phyloP scores from a whole-genome alignment of 2,329 filamentous ascomycete species.

The Sporothrix humicola region DNA sequence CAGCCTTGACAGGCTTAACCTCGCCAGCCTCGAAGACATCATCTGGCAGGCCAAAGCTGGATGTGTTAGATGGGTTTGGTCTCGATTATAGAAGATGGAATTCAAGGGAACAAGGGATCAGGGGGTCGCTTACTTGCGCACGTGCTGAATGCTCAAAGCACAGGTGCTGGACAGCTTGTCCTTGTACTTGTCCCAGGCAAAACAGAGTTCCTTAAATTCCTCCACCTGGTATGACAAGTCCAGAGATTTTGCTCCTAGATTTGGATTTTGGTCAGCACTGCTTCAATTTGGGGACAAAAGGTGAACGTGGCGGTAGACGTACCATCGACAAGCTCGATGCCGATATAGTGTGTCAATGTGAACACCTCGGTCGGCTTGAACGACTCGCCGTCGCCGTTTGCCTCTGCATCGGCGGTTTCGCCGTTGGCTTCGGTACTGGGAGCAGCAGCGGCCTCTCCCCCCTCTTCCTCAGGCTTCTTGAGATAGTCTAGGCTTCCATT shows the following conservation, averaged over 20 bases:
- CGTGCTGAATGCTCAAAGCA: conserved; percentile 79
- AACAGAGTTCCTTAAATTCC: conserved; percentile 85
- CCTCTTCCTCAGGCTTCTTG: conserved; percentile 56
- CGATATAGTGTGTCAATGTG: conserved; percentile 94
- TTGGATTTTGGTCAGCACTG: conserved; percentile 18
- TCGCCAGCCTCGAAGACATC: conserved; percentile 89
- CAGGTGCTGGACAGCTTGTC: conserved; percentile 63
- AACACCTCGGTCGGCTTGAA: conserved; percentile 62
- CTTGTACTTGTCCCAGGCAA: conserved; percentile 75
- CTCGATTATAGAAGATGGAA: too few relatives aligned
- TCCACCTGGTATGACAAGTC: conserved; percentile 82
- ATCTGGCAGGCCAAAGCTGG: conserved; percentile 82
- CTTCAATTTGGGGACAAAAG: conserved; percentile 44
- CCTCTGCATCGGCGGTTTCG: neutral
- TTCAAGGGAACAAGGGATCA: neutral
- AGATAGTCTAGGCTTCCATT: conserved; percentile 58
- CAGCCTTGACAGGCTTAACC: conserved; percentile 64
- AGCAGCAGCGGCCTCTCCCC: neutral
- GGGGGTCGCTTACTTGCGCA: conserved; percentile 72
- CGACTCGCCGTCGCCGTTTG: neutral
- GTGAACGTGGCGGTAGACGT: conserved; percentile 45
- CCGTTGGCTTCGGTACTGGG: conserved; percentile 39
- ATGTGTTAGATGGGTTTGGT: conserved; percentile 19
- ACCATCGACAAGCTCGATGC: conserved; percentile 79
- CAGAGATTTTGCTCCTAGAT: conserved; percentile 67